Evolutionary conservation across 2,329 filamentous ascomycete genomes (phyloP), one percentile per base, ranked within the genome.

Genomic region (Verticillium zaregamsianum): DNA sequence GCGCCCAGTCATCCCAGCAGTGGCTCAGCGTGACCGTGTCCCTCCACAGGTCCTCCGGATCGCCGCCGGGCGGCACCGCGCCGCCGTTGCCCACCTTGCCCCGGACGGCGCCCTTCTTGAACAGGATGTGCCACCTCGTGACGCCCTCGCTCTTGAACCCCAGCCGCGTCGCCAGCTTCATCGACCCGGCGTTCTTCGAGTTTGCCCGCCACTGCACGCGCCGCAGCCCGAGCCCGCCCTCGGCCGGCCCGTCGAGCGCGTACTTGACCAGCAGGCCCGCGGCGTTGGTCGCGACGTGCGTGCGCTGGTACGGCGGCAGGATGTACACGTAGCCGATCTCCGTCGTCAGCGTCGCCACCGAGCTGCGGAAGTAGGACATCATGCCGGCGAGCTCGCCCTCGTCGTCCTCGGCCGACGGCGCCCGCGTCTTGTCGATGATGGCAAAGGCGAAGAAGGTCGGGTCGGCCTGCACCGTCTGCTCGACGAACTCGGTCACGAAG

Each of bases 261-360:
- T 72, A 68, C 49, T 70, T 69, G 57, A 76, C 59, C 61, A 76
- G 58, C 28, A 77, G 65, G 5, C 73, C 73, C 15, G 72, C 68
- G 20, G 74, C 68, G 60, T 75, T 70, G 8, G 69, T 72, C 28
- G 70, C 69, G 37, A 77, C 73, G 60, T 76, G 72, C 6, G 73
- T 75, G 33, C 68, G 66, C 55, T 76, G 73, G 60, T 70, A 76
- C 3, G 61, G 37, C 2, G 74, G 74, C 15, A 76, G 64, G 11
- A 71, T 70, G 31, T 73, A 65, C 39, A 80, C 72, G 55, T 71
- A 70, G 14, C 76, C 77, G 8, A 74, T 69, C 62, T 73, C 71
- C 15, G 68, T 69, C 59, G 64, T 66, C 2, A 66, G 62, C 40
- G 68, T 58, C 1, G 33, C 33, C 9, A 54, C 23, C 14, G 67